Conservation (phyloP, 331 rosid genomes). For the Saraca asoca region DNA sequence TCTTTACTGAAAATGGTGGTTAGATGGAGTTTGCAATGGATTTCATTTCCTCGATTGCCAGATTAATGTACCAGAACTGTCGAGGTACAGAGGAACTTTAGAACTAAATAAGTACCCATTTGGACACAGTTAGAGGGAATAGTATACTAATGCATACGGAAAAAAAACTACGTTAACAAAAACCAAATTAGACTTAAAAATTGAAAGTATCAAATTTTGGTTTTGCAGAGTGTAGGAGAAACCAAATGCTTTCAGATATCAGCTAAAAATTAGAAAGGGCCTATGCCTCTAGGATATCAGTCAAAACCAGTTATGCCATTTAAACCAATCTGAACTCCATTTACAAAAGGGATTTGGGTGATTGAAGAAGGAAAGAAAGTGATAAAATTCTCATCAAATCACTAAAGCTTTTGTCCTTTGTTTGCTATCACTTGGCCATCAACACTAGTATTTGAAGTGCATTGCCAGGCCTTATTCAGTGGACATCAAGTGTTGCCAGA, state of each 20-base stretch:
- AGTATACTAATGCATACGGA: too few species aligned
- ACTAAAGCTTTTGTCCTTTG: conserved; percentile 67
- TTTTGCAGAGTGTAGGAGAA: neutral
- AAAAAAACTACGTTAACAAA: too few species aligned
- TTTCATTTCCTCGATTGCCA: too few species aligned
- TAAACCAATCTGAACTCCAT: conserved; percentile 46
- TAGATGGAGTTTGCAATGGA: too few species aligned
- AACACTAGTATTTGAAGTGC: conserved; percentile 33
- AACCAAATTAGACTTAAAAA: too few species aligned
- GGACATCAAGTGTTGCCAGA: conserved; percentile 39
- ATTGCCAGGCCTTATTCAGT: conserved; percentile 33
- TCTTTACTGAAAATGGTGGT: too few species aligned
- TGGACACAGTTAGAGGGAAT: too few species aligned
- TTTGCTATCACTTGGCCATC: conserved; percentile 36
- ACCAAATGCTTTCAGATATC: conserved; percentile 28
- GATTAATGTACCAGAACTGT: too few species aligned
- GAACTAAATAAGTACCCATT: too few species aligned
- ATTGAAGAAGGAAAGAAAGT: too few species aligned
- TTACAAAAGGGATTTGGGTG: conserved; percentile 42
- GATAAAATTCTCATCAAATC: conserved; percentile 33
- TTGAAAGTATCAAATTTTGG: neutral
- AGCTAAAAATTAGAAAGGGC: conserved; percentile 21
- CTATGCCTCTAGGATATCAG: conserved; percentile 39
- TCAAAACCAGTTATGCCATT: conserved; percentile 51
- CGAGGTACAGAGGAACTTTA: too few species aligned